Base-by-base conservation (phyloP, 2,329 filamentous ascomycete genomes). In the Setomelanomma holmii region DNA sequence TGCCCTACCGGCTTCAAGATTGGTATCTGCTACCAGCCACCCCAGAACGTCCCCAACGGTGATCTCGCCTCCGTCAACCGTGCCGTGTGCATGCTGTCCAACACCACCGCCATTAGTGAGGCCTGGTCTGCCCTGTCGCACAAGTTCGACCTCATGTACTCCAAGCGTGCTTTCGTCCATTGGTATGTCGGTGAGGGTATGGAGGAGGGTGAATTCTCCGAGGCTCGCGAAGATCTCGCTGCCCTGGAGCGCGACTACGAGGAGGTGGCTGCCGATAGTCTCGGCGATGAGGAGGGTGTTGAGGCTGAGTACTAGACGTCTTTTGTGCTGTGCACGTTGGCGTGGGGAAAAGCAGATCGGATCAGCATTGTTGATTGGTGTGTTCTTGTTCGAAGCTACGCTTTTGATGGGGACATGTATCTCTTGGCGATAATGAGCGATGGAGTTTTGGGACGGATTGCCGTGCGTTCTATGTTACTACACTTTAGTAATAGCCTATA, bases 141-240 rank as follows among this genome's bases (percentile, higher is more conserved):
- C 86, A 99, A 99, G 84, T 99, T 99, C 84, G 95, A 99, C 76
- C 91, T 99, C 78, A 99, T 99, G 95, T 97, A 98, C 88, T 96
- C 91, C 79, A 99, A 99, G 89, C 95, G 95, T 84, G 95, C 95
- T 59, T 99, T 99, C 82, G 95, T 99, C 63, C 95, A 99, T 83
- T 99, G 95, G 95, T 99, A 98, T 74, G 95, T 99, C 75, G 95
- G 95, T 83, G 95, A 98, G 85, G 95, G 95, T 87, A 99, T 99
- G 95, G 95, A 99, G 86, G 95, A 99, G 80, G 95, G 95, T 80
- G 95, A 99, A 82, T 99, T 99, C 87, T 96, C 91, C 51, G 95
- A 99, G 85, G 95, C 95, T 63, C 93, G 95, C 78, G 95, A 99
- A 83, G 95, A 99, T 82, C 83, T 99, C 78, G 95, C 95, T 77